Evolutionary conservation across 2,329 filamentous ascomycete genomes (phyloP), one percentile per base, ranked within the genome.

Genomic region (Xylaria sp.): DNA sequence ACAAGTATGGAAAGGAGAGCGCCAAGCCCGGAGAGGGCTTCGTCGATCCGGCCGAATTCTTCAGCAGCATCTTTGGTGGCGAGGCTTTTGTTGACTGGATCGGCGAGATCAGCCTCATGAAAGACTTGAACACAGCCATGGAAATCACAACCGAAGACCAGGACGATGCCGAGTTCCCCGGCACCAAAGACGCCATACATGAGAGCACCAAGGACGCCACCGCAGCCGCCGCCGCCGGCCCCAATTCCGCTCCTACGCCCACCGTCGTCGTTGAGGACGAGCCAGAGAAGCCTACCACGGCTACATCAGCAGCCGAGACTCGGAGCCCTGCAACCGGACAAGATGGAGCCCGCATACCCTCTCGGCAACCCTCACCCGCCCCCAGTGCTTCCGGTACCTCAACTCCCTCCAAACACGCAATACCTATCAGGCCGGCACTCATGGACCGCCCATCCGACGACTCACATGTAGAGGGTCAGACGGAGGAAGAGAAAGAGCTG

Each of bases 101-200:
- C 78, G 96, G 96, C 74, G 96, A 99, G 86, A 97, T 99, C 75
- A 96, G 93, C 60, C 89, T 99, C 66, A 98, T 99, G 93, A 98
- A 98, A 84, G 96, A 99, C 78, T 87, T 99, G 63, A 98, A 95
- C 21, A 93, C 94, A 77, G 97, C 94, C 53, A 98, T 99, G 95
- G 96, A 99, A 77, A 98, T 99, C 74, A 94, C 93, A 23, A 95
- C 94, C 90, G 86, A 92, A 65, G 90, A 90, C 69, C 89, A 90
- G 2, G 77, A 76, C 1, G 82, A 86, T 2, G 81, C 78, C 51
- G 87, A 90, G 73, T 88, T 88, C 63, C 86, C 88, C 3, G 87
- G 84, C 27, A 88, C 84, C 16, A 85, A 85, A 6, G 86, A 87
- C 53, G 86, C 86, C n/a, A 82, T 85, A 74, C 83, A 84, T 73